Conservation (phyloP, 352 stramenopile species). For the Aphanomyces stellatus region DNA sequence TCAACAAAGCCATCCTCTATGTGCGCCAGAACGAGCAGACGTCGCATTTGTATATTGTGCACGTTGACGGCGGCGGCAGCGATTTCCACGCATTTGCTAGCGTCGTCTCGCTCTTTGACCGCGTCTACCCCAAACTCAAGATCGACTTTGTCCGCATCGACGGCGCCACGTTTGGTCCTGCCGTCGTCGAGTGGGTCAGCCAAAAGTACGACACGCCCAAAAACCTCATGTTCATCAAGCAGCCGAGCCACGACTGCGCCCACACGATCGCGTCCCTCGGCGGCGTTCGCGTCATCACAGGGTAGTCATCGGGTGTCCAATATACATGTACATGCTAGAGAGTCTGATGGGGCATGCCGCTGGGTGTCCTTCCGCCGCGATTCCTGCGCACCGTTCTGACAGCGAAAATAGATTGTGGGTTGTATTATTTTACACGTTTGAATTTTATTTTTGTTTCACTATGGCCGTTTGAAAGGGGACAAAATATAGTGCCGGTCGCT, state of each 20-base stretch:
- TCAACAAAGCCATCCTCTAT: conserved; percentile 89
- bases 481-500: no score
- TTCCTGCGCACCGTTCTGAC: no score
- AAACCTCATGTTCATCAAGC: conserved; percentile 88
- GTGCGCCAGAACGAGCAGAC: conserved; percentile 83
- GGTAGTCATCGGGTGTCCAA: conserved; percentile 26
- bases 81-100: conserved; percentile 30
- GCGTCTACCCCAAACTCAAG: conserved; percentile 80
- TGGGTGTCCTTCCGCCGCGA: no score
- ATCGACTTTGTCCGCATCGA: conserved; percentile 55
- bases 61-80: conserved; percentile 30
- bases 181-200: conserved; percentile 66
- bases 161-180: conserved; percentile 44
- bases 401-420: no score
- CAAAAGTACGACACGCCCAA: conserved; percentile 51
- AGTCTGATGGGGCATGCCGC: no score
- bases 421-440: no score
- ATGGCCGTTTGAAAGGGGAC: no score
- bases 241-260: conserved; percentile 58
- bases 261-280: conserved; percentile 67
- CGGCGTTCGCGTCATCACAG: conserved; percentile 75
- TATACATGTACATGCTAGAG: no score
- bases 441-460: no score
- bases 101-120: conserved; percentile 58
- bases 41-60: conserved; percentile 73